These are phyloP conservation scores for Didymella segeticola DNA, from an alignment of 2,329 filamentous ascomycete species.

Conservation along the genomic window DNA sequence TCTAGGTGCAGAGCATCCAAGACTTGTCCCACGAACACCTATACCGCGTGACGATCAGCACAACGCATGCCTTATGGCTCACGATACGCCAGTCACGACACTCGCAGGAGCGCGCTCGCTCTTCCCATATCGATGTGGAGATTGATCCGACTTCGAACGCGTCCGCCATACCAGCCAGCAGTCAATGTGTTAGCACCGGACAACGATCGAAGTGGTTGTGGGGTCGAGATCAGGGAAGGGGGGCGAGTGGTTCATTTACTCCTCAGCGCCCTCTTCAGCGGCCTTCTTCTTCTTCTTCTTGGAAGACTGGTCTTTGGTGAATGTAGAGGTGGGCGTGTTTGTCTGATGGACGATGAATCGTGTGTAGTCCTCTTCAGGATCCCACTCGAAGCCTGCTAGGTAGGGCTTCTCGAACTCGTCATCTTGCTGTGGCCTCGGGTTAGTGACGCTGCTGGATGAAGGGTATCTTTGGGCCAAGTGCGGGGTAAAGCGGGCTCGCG, in stretches of 20 bases:
- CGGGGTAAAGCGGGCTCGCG: constrained; percentile 8
- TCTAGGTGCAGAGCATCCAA: constrained; percentile 25
- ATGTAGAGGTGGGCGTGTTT: constrained; percentile 58
- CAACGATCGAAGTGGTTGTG: constrained; percentile 32
- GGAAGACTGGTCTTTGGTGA: constrained; percentile 53
- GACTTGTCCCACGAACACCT: constrained; percentile 30
- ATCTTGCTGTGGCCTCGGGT: constrained; percentile 69
- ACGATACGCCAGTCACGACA: constrained; percentile 20
- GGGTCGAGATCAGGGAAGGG: constrained; percentile 44
- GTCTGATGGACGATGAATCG: constrained; percentile 85
- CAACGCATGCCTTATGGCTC: constrained; percentile 25
- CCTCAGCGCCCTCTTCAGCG: constrained; percentile 32
- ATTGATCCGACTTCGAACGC: constrained; percentile 36
- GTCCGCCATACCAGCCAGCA: constrained; percentile 29
- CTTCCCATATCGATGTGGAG: constrained; percentile 43
- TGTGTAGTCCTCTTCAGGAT: constrained; percentile 90
- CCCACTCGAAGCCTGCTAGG: constrained; percentile 95
- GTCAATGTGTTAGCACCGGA: constrained; percentile 29
- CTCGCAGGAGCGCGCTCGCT: constrained; percentile 37
- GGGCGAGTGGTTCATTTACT: constrained; percentile 49
- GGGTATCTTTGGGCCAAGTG: background rate
- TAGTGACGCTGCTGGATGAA: constrained; percentile 19
- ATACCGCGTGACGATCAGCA: constrained; percentile 21
- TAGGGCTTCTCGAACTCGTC: constrained; percentile 89
- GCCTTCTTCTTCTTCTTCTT: constrained; percentile 51